These are phyloP conservation scores for Asterochloris erici DNA, from an alignment of 139 green algal species.

Conservation along the genomic window DNA sequence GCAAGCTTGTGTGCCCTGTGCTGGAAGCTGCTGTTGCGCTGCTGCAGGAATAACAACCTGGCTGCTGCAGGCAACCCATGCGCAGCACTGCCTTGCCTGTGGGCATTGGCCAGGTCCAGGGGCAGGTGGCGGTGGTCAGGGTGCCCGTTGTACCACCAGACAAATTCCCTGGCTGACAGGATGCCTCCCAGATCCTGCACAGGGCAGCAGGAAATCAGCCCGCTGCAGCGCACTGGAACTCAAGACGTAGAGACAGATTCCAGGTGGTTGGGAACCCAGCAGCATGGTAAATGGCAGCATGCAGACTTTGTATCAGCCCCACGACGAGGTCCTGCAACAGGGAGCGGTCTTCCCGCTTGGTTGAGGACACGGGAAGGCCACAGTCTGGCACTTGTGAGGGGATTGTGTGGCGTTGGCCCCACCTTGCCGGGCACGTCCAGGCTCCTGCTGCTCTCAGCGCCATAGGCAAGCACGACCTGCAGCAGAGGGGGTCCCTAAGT, in stretches of 20 bases:
- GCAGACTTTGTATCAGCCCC: neutral
- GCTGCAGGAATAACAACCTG: neutral
- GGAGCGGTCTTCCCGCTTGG: neutral
- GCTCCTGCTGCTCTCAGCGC: constrained; percentile 79
- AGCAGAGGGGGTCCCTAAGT: no score
- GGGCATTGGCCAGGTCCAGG: constrained; percentile 60
- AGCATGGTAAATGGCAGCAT: neutral
- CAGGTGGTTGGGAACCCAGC: neutral
- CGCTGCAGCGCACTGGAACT: neutral
- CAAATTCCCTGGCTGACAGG: constrained; percentile 87
- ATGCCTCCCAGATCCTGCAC: constrained; percentile 60
- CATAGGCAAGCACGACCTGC: constrained; percentile 86
- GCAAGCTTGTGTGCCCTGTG: neutral
- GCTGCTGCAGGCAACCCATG: neutral
- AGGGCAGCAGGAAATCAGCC: neutral
- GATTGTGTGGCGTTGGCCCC: neutral
- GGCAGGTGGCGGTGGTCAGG: constrained; percentile 61
- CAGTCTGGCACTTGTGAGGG: neutral
- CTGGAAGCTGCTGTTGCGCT: neutral
- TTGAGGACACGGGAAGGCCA: neutral
- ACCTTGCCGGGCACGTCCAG: constrained; percentile 81
- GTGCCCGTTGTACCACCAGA: constrained; percentile 99
- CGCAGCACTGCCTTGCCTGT: neutral
- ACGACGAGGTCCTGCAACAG: neutral
- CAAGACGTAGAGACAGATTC: neutral